Percentiles rank a stretch among this genome's conserved stretches.
Conservation (phyloP, 345 rosid species). For the Physaria fendleri region DNA sequence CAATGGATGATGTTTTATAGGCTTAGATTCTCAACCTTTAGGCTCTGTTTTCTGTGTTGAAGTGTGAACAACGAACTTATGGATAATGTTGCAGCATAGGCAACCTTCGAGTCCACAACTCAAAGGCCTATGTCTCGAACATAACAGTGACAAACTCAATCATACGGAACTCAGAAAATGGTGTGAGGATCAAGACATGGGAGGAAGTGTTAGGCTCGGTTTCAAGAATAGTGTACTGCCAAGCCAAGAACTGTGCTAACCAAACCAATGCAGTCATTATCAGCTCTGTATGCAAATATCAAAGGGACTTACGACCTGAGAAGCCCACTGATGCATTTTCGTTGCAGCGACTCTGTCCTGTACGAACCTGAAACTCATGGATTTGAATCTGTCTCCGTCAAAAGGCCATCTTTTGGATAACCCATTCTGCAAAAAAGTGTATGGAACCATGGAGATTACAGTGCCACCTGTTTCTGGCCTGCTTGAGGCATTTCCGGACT, state of each 20-base stretch:
- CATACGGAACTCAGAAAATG: constrained; percentile 60
- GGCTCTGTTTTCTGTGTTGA: background rate
- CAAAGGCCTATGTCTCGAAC: constrained; percentile 73
- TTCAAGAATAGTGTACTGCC: constrained; percentile 65
- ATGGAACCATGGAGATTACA: constrained; percentile 41
- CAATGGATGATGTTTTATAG: constrained; percentile 81
- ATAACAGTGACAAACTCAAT: constrained; percentile 66
- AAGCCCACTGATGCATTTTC: constrained; percentile 69
- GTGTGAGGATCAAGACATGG: constrained; percentile 89
- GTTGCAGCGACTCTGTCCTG: constrained; percentile 71
- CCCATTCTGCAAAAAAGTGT: constrained; percentile 87
- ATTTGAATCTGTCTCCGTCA: constrained; percentile 59
- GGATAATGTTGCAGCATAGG: constrained; percentile 60
- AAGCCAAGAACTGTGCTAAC: constrained; percentile 55
- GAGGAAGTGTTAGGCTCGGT: constrained; percentile 89
- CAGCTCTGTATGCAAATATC: constrained; percentile 47
- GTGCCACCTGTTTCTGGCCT: constrained; percentile 53
- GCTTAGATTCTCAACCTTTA: background rate
- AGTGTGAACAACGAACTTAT: background rate
- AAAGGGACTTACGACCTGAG: constrained; percentile 65
- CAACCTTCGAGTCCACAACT: constrained; percentile 72
- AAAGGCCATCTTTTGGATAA: constrained; percentile 34
- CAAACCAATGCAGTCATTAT: constrained; percentile 61
- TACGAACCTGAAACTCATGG: constrained; percentile 53
- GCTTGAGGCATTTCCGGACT: constrained; percentile 35